Base-by-base conservation (phyloP, 1,284 basidiomycete genomes). In the Pseudozyma tsukubaensis region DNA sequence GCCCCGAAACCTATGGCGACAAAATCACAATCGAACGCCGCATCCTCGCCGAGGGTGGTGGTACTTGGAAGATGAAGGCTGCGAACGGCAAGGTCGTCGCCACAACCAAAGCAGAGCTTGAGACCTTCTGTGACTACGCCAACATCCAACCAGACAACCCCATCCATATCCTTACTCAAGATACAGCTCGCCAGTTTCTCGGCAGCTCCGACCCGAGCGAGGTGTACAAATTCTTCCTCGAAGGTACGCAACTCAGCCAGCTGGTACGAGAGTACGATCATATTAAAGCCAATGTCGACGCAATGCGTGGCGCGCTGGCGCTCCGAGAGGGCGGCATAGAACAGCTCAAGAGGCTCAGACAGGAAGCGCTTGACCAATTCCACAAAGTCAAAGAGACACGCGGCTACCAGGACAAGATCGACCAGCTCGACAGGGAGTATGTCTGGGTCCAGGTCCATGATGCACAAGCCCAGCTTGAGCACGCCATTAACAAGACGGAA, bases 91-190 rank as follows among this genome's bases (percentile, higher is more conserved):
- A 87, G 62, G 85, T 90, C 7, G 85, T 97, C 54, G 92, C 91
- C 40, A 91, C 87, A n/a, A 94, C 93, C 86, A 90, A 90, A 70
- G 90, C 94, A 34, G 94, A 97, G 81, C 86, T 99, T 21, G 88
- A 92, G 42, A 89, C 91, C 36, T 96, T 93, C 1, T 94, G 97
- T 77, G 93, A 97, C 81, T 92, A 94, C 78, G 95, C 96, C 90
- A 93, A 94, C 81, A 94, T 99, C 66, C 93, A 94, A 81, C 92
- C 98, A 65, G 97, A 99, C 83, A 97, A 97, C 80, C 95, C 95
- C 0, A 90, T 98, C 88, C 97, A 94, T 71, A 91, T 99, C 8
- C 81, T 87, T 40, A 86, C 82, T 8, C 86, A 87, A 66, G 86
- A 87, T 55, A 80, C 89, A 50, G 89, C 90, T 2, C 89, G 94